phyloP scores from a whole-genome alignment of 176 grass and related monocot species.

The Avena atlantica region DNA sequence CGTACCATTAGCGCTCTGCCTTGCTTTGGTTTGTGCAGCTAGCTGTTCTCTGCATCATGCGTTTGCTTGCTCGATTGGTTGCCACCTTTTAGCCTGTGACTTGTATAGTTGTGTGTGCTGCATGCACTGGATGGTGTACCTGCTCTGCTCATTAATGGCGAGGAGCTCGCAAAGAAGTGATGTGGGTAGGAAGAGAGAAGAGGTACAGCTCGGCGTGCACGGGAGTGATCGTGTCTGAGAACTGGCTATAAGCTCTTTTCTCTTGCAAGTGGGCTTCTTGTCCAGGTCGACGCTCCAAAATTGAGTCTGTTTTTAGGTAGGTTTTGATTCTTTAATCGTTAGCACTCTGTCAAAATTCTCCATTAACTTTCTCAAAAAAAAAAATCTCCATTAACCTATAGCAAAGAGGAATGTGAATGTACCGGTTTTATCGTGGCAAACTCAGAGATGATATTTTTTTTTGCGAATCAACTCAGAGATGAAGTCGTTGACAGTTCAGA shows the following conservation, averaged over 20 bases:
- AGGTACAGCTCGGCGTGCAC: constrained; percentile 8
- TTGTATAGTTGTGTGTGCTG: constrained; percentile 8
- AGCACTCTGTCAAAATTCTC: neutral
- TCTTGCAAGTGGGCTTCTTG: neutral
- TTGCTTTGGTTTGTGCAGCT: neutral
- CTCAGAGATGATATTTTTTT: neutral
- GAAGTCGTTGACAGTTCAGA: neutral
- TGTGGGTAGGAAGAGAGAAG: neutral
- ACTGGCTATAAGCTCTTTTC: constrained; percentile 7
- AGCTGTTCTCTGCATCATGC: neutral
- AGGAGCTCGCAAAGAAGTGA: constrained; percentile 15
- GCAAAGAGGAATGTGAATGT: neutral
- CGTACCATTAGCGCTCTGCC: neutral
- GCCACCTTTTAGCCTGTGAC: constrained; percentile 37
- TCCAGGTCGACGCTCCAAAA: neutral
- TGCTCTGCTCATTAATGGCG: constrained; percentile 23
- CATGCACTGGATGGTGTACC: constrained; percentile 4
- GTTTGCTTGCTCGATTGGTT: constrained; percentile 9
- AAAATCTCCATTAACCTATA: neutral
- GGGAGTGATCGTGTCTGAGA: neutral
- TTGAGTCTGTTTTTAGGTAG: neutral
- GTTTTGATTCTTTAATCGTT: too few relatives aligned
- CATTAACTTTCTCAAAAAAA: too few relatives aligned
- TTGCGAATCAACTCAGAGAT: neutral
- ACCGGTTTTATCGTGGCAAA: neutral